Conservation (phyloP, 2,329 filamentous ascomycete species). For the Davidsoniella neocaledoniae region DNA sequence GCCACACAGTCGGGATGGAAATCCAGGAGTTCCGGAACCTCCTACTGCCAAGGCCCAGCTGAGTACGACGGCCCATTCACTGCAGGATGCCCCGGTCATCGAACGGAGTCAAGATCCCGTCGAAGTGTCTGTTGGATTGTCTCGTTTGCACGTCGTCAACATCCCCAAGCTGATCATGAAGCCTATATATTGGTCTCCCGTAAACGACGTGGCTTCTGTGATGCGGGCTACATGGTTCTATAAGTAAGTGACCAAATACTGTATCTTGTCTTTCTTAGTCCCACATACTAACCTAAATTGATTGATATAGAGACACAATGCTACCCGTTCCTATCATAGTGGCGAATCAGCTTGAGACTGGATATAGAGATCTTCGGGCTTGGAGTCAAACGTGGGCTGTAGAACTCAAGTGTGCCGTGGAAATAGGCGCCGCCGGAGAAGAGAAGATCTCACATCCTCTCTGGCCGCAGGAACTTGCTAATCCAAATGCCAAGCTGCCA, state of each 20-base stretch:
- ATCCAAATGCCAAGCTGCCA: conserved; percentile 11
- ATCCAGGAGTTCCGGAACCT: no score
- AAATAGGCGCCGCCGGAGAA: conserved; percentile 78
- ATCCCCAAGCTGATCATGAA: conserved; percentile 76
- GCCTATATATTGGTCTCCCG: conserved; percentile 92
- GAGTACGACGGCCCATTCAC: no score
- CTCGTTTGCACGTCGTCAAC: conserved; percentile 76
- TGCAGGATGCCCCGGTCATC: no score
- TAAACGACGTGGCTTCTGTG: conserved; percentile 74
- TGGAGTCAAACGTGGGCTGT: conserved; percentile 90
- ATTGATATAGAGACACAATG: conserved; percentile 54
- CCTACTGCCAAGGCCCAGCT: no score
- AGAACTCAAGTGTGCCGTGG: conserved; percentile 75
- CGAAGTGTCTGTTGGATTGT: conserved; percentile 71
- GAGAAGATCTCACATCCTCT: conserved; percentile 74
- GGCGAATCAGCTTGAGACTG: conserved; percentile 83
- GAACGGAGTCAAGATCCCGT: no score
- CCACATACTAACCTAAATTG: neutral
- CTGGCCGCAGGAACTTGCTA: conserved; percentile 41
- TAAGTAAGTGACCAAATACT: conserved; percentile 27
- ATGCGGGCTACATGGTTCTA: conserved; percentile 93
- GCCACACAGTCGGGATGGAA: conserved; percentile 1
- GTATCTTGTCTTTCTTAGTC: neutral
- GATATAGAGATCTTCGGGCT: conserved; percentile 69
- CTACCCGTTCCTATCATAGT: conserved; percentile 68